Evolutionary conservation across 2,329 filamentous ascomycete genomes (phyloP).

Genomic region (Claviceps lovelessii): DNA sequence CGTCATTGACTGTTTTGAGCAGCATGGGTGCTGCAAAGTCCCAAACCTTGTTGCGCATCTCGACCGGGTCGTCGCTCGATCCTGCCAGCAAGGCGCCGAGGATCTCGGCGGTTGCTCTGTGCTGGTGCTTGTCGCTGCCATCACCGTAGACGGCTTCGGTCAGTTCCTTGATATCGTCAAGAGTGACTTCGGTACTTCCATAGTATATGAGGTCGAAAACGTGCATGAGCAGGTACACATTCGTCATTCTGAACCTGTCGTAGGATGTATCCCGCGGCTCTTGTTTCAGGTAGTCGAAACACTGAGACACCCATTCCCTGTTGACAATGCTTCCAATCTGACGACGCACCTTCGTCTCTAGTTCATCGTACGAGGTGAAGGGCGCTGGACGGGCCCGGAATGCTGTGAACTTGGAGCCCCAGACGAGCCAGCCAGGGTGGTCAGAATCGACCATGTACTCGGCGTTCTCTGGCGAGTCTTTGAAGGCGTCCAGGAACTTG

Average conservation of each 20-base stretch:
- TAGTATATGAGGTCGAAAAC: slow-evolving; percentile 81
- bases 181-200: slow-evolving; percentile 60
- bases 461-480: slow-evolving; percentile 47
- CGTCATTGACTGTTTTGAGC: slow-evolving; percentile 74
- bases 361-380: slow-evolving; percentile 62
- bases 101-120: slow-evolving; percentile 89
- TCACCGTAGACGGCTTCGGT: slow-evolving; percentile 69
- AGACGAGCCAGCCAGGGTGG: slow-evolving; percentile 91
- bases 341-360: slow-evolving; percentile 58
- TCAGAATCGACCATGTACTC: slow-evolving; percentile 87
- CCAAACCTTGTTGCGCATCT: slow-evolving; percentile 68
- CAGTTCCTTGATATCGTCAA: slow-evolving; percentile 78
- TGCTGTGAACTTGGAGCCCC: slow-evolving; percentile 75
- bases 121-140: slow-evolving; percentile 93
- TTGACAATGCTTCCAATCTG: slow-evolving; percentile 72
- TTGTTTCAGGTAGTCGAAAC: slow-evolving; percentile 90
- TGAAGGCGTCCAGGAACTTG: slow-evolving; percentile 65
- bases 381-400: slow-evolving; percentile 56
- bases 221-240: slow-evolving; percentile 74
- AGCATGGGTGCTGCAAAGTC: slow-evolving; percentile 81
- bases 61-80: slow-evolving; percentile 61
- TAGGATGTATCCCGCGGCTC: slow-evolving; percentile 70
- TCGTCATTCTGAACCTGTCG: slow-evolving; percentile 82
- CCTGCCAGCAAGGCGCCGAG: slow-evolving; percentile 71
- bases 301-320: slow-evolving; percentile 71